Evolutionary conservation across 1,139 yeast genomes (phyloP), one percentile per base, ranked within the genome.

Genomic region (Lodderomyces beijingensis): DNA sequence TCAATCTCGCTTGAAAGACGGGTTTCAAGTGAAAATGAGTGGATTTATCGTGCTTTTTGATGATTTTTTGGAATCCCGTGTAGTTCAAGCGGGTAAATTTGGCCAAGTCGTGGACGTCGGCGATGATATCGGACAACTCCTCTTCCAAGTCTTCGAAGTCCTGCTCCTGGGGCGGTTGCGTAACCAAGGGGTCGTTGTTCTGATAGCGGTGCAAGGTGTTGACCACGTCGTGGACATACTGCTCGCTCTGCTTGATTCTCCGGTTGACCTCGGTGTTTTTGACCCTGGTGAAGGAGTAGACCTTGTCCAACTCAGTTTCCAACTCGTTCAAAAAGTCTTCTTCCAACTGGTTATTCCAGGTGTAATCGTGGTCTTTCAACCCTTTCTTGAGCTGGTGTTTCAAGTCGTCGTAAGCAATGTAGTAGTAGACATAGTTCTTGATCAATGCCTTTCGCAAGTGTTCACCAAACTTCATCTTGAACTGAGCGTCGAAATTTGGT

Each of bases 81-180:
- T 89, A 91, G 59, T 91, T 91, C 54, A 91, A 74, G 43, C 95
- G 74, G 15, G 95, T 77, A 58, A 86, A 91, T 57, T 91, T 89
- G 45, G 95, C 96, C 52, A 91, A 72, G 59, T 91, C 98, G 51
- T 91, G 97, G 30, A 91, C 96, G 61, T 89, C 97, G 19, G 97
- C 96, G 58, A 91, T 89, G 45, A 91, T 81, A 49, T 89, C 96
- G 35, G 89, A 78, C 46, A 91, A 68, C 52, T 88, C 96, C 45
- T 85, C 93, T 60, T 91, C 97, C 47, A 91, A 71, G 39, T 81
- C 87, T 49, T 87, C 93, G 51, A 88, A 91, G 52, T 86, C 95
- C 54, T 84, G 86, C 51, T 88, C 96, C 38, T 70, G 65, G 5
- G 74, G 74, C 25, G 65, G 65, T 16, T 50, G 44, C 5, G 51